Evolutionary conservation across 2,329 filamentous ascomycete genomes (phyloP), one percentile per base, ranked within the genome.

Genomic region (Seiridium unicorne): DNA sequence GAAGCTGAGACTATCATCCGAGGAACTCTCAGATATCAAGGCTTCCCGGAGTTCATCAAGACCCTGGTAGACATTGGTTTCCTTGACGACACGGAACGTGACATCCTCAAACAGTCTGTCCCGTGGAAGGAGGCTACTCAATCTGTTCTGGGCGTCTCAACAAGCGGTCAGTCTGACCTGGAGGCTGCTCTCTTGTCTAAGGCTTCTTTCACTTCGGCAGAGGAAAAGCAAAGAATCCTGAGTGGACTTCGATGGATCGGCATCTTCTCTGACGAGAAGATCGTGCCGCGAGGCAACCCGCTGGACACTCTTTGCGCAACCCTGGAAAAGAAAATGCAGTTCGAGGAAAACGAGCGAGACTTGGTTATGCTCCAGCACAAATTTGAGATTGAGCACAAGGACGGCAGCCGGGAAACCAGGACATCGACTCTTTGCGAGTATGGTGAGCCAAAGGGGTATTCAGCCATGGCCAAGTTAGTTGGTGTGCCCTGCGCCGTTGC

Each of bases 301-400:
- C 84, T 97, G 44, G 93, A 97, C 74, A 93, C 90, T 13, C 86
- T 97, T 44, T 97, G 93, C 79, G 92, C 91, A 38, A 90, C 87
- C 3, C 85, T 97, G 36, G 92, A 96, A 81, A 79, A 90, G 82
- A 96, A 96, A 87, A 96, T 96, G 91, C 85, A 91, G 76, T 97
- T 89, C 76, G 89, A 85, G 71, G 81, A 89, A 68, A 89, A 84
- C 62, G 92, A 97, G 85, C 89, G 93, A 61, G 93, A 96, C 76
- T 81, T 96, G 66, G 90, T 95, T 65, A 51, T 58, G 78, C 83
- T 92, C 38, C 90, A 92, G 79, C 89, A 92, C 81, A 89, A 87
- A 79, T 96, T 96, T 74, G 88, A 88, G 73, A 92, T 96, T 68
- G 90, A 95, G 81, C 81, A 90, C 78, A 87, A 88, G 77, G 90